Conservation (phyloP, 345 rosid species). For the Aethionema arabicum region DNA sequence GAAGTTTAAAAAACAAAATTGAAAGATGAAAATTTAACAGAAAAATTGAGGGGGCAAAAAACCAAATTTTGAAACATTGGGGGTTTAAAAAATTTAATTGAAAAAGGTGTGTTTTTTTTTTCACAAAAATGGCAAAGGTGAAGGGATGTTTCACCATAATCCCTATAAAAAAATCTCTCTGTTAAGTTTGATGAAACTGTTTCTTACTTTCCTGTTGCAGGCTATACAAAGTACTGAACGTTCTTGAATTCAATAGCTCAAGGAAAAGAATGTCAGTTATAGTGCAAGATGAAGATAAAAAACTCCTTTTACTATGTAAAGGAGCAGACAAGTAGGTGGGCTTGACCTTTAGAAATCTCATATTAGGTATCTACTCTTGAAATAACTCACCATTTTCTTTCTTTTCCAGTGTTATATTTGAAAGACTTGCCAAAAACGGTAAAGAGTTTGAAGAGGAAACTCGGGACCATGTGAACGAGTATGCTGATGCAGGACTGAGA, state of each 20-base stretch:
- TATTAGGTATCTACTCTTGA: not conserved
- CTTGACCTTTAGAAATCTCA: not conserved
- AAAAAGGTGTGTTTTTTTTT: too few species aligned
- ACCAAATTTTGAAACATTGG: too few species aligned
- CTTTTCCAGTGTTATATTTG: conserved; percentile 74
- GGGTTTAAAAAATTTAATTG: too few species aligned
- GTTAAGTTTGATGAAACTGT: not conserved
- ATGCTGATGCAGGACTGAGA: conserved; percentile 93
- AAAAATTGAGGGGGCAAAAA: too few species aligned
- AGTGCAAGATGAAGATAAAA: conserved; percentile 69
- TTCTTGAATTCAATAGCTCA: conserved; percentile 80
- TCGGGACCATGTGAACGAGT: conserved; percentile 70
- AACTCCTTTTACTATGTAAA: conserved; percentile 66
- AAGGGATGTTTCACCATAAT: too few species aligned
- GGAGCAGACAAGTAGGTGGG: conserved; percentile 85
- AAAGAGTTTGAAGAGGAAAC: conserved; percentile 67
- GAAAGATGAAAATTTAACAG: too few species aligned
- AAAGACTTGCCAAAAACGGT: conserved; percentile 67
- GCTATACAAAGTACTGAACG: conserved; percentile 62
- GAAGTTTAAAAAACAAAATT: too few species aligned
- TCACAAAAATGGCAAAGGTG: too few species aligned
- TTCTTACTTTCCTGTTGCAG: conserved; percentile 41
- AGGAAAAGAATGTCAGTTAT: conserved; percentile 96
- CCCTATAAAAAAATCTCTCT: not conserved
- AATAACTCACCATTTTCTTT: conserved; percentile 2